Base-by-base conservation (phyloP, 768 basidiomycete genomes). In the Cubamyces lactineus region DNA sequence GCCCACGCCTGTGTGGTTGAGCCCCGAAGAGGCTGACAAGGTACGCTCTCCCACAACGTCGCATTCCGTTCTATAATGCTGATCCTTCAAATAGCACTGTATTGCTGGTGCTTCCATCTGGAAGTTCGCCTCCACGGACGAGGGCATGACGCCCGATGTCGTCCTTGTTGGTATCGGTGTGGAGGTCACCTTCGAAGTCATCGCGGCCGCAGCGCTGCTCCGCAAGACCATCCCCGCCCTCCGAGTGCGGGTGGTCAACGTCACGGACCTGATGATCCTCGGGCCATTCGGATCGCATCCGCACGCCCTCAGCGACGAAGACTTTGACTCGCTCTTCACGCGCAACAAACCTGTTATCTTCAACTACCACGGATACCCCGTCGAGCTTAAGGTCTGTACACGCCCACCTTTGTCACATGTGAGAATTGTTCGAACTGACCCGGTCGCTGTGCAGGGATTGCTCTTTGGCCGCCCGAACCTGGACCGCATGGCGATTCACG, bases 181-280 rank as follows among this genome's bases (percentile, higher is more conserved):
- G 26, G 94, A 95, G 73, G 82, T 92, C 23, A 96, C 92, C 0
- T 89, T 92, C 67, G 94, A 97, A 71, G 88, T 94, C 57, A 87
- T 96, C 69, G 89, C 91, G 2, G 94, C 94, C 0, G 89, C 92
- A 0, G 86, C 86, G 2, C 80, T 95, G 21, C 83, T 96, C 24
- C 87, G 88, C 67, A 84, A 85, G 69, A 75, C 83, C 23, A 79
- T 79, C n/a, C 86, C 91, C 2, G 80, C 81, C 9, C 81, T 97
- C 26, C 87, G 94, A 40, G 87, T 93, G 7, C 86, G 92, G 19
- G 90, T 96, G 59, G 86, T 96, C 59, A 96, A 96, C 66, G 88
- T 96, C 61, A 91, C 92, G 1, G 94, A 96, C 69, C 79, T 96
- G 47, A 89, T 97, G 85, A 87, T 95, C 60, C 82, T 97, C 45